These are phyloP conservation scores for Trichoderma sp. DNA, from an alignment of 2,329 filamentous ascomycete genomes.

Conservation along the genomic window DNA sequence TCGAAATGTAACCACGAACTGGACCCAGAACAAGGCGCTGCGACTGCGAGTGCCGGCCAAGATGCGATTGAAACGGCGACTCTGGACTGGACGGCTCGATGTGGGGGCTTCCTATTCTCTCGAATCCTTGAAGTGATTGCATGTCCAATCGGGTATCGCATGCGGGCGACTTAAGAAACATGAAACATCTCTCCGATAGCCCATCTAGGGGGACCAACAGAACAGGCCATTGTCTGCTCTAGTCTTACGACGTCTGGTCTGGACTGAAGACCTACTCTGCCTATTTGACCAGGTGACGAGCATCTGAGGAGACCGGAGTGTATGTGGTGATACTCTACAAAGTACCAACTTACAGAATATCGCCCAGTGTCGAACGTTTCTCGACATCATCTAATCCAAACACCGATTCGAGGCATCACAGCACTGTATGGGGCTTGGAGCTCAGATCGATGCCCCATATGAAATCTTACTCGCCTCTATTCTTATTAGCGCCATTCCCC, in stretches of 20 bases:
- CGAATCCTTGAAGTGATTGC: not conserved
- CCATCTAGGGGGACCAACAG: not conserved
- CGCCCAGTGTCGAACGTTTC: not conserved
- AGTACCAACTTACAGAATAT: too few species aligned
- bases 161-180: not conserved
- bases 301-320: not conserved
- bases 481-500: constrained; percentile 9
- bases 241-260: not conserved
- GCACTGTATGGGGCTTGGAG: not conserved
- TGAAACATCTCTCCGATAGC: not conserved
- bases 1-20: not conserved
- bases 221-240: not conserved
- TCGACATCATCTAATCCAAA: not conserved
- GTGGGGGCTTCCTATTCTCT: not conserved
- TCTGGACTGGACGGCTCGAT: not conserved
- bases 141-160: not conserved
- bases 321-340: not conserved
- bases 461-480: not conserved
- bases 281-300: not conserved
- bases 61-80: not conserved
- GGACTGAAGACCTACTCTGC: not conserved
- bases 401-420: not conserved
- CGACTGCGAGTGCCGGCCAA: not conserved
- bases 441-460: not conserved
- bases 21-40: not conserved